Evolutionary conservation across 768 basidiomycete genomes (phyloP).

Genomic region (Suillus bovinus): DNA sequence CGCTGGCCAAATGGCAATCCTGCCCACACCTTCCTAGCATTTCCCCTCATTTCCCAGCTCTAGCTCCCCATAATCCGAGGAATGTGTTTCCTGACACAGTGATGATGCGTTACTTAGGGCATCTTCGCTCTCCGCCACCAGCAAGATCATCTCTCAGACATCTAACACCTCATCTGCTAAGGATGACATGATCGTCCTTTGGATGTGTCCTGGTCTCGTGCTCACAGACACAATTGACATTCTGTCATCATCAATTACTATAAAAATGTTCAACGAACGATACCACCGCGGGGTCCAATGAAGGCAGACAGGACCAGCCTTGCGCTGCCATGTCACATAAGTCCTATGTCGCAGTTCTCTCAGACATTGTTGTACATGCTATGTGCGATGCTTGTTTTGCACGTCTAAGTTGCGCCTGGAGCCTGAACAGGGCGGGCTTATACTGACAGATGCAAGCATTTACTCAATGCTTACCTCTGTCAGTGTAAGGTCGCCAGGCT

Average conservation of each 20-base stretch:
- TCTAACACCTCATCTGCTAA: background rate
- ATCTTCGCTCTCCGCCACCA: background rate
- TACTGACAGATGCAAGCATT: background rate
- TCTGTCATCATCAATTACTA: background rate
- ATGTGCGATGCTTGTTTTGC: background rate
- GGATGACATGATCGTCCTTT: background rate
- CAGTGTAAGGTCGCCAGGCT: background rate
- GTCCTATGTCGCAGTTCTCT: background rate
- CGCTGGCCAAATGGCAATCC: background rate
- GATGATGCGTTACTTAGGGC: background rate
- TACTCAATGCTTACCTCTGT: background rate
- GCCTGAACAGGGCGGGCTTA: background rate
- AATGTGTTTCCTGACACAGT: background rate
- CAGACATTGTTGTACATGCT: background rate
- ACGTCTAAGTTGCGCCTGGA: background rate
- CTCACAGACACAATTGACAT: background rate
- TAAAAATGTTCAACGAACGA: background rate
- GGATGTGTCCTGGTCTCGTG: background rate
- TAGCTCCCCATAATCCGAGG: background rate
- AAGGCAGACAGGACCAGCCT: background rate
- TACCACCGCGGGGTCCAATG: background rate
- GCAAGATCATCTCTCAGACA: background rate
- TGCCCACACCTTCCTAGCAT: background rate
- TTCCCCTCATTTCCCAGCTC: background rate
- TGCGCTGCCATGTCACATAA: background rate